phyloP scores from a whole-genome alignment of 1,284 basidiomycete species.

The Puccinia novopanici region DNA sequence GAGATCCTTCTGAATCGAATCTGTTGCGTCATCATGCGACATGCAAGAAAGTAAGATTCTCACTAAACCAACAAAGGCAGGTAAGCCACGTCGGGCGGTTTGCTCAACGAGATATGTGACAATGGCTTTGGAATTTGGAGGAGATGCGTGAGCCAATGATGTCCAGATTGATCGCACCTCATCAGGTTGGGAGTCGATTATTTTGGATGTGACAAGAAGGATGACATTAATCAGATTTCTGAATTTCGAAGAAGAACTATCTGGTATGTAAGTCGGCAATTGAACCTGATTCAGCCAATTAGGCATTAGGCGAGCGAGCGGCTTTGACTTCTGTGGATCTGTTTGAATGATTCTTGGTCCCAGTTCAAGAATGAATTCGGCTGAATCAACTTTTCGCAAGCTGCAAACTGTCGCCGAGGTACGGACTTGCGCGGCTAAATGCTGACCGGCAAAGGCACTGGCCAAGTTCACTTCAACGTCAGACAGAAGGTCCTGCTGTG shows the following conservation, averaged over 20 bases:
- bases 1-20: slow-evolving; percentile 30
- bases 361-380: slow-evolving; percentile 37
- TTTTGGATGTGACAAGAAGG: slow-evolving; percentile 40
- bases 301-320: slow-evolving; percentile 38
- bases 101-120: slow-evolving; percentile 41
- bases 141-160: slow-evolving; percentile 37
- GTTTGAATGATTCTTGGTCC: slow-evolving; percentile 41
- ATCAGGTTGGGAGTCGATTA: slow-evolving; percentile 33
- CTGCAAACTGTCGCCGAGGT: slow-evolving; percentile 32
- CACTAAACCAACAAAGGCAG: slow-evolving; percentile 36
- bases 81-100: slow-evolving; percentile 31
- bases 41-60: slow-evolving; percentile 41
- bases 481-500: slow-evolving; percentile 16
- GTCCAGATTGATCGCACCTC: slow-evolving; percentile 42
- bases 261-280: slow-evolving; percentile 21
- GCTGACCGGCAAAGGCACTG: slow-evolving; percentile 48
- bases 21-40: slow-evolving; percentile 20
- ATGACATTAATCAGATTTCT: slow-evolving; percentile 42
- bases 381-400: slow-evolving; percentile 12
- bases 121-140: slow-evolving; percentile 32
- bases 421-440: slow-evolving; percentile 36
- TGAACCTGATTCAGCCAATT: slow-evolving; percentile 46
- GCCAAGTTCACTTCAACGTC: slow-evolving; percentile 38
- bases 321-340: slow-evolving; percentile 35
- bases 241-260: slow-evolving; percentile 35